These are phyloP conservation scores for Hypoxylon sp. DNA, from an alignment of 2,329 filamentous ascomycete genomes.

Conservation along the genomic window DNA sequence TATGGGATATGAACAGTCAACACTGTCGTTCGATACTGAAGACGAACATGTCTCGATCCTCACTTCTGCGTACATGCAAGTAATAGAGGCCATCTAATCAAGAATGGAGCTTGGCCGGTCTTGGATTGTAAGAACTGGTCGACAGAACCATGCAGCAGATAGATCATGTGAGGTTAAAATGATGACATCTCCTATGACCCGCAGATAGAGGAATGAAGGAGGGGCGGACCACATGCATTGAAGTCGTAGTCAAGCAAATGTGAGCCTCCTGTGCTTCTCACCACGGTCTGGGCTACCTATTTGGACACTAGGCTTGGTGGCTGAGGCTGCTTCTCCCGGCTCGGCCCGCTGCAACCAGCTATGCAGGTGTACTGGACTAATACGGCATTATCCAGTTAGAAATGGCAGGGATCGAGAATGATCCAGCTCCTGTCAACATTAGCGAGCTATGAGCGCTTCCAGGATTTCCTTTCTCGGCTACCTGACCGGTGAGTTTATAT, in stretches of 20 bases:
- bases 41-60: background rate
- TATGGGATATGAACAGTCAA: background rate
- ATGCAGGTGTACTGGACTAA: background rate
- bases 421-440: background rate
- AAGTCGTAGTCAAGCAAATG: background rate
- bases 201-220: conserved; percentile 5
- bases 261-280: conserved; percentile 6
- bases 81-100: background rate
- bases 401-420: background rate
- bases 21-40: background rate
- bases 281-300: conserved; percentile 2
- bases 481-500: background rate
- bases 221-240: conserved; percentile 2
- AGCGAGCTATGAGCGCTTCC: background rate
- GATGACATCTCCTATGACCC: background rate
- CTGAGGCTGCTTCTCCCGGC: conserved; percentile 38
- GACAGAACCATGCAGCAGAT: background rate
- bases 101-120: conserved; percentile 28
- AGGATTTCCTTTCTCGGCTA: background rate
- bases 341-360: conserved; percentile 35
- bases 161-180: conserved; percentile 7
- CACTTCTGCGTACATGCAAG: background rate
- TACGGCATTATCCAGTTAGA: background rate
- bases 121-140: background rate
- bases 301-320: conserved; percentile 19